A percentile compares a stretch with the other conserved stretches of the same genome.
phyloP scores from a whole-genome alignment of 345 rosid genomes.

The Melaleuca quinquenervia region DNA sequence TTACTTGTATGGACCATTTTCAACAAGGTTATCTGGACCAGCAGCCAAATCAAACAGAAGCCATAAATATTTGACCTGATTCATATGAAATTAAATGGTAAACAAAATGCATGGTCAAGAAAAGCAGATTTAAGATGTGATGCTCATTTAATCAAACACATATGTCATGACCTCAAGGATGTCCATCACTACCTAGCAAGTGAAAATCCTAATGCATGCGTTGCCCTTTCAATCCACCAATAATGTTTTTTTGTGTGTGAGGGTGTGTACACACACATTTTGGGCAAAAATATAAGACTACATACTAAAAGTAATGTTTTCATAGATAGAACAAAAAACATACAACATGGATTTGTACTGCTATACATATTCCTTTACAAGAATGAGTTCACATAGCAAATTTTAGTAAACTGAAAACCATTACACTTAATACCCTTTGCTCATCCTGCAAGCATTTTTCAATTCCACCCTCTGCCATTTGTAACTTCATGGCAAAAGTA shows the following conservation, averaged over 20 bases:
- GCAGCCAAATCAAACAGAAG: constrained; percentile 92
- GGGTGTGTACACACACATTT: background rate
- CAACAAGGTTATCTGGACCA: constrained; percentile 85
- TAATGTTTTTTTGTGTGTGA: background rate
- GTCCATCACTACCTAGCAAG: background rate
- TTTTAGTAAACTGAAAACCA: background rate
- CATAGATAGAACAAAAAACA: background rate
- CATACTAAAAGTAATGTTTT: background rate
- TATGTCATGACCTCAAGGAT: background rate
- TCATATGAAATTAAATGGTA: background rate
- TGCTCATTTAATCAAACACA: background rate
- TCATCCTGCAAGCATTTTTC: background rate
- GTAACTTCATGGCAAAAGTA: background rate
- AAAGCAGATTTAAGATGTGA: background rate
- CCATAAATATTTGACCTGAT: constrained; percentile 91
- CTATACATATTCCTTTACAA: background rate
- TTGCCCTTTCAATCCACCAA: background rate
- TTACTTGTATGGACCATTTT: constrained; percentile 98
- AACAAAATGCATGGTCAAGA: background rate
- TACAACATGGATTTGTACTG: background rate
- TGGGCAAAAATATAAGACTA: background rate
- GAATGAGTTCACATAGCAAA: background rate
- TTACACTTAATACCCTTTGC: background rate
- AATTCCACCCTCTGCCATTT: background rate
- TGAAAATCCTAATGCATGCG: background rate